Percentiles rank a stretch among this genome's conserved stretches.
Evolutionary conservation across 192 early-diverging fungal species (phyloP).

Genomic region (Umbelopsis sp.): DNA sequence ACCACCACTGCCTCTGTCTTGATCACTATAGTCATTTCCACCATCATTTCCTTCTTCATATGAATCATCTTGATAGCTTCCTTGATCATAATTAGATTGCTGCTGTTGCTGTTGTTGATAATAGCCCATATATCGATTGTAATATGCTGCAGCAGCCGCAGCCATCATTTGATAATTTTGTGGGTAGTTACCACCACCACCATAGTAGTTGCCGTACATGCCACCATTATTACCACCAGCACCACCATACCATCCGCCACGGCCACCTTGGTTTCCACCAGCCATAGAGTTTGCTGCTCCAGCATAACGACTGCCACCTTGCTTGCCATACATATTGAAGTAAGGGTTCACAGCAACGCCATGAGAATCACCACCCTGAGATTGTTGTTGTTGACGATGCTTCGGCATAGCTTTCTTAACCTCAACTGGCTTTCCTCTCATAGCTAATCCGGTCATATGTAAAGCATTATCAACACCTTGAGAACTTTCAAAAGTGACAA

Average conservation of each 20-base stretch:
- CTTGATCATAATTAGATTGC: constrained; percentile 31
- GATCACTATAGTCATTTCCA: constrained; percentile 21
- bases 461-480: constrained; percentile 79
- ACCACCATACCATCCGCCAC: constrained; percentile 29
- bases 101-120: constrained; percentile 26
- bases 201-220: constrained; percentile 41
- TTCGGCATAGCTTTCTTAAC: constrained; percentile 76
- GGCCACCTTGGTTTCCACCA: constrained; percentile 27
- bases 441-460: constrained; percentile 62
- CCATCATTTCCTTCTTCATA: constrained; percentile 39
- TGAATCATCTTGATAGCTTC: constrained; percentile 28
- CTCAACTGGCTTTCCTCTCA: constrained; percentile 77
- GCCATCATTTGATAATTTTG: constrained; percentile 24
- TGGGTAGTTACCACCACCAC: constrained; percentile 40
- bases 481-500: constrained; percentile 86
- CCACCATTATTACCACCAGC: constrained; percentile 34
- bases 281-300: constrained; percentile 31
- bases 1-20: not conserved
- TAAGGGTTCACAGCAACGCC: constrained; percentile 26
- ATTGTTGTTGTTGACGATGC: constrained; percentile 34
- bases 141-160: constrained; percentile 23
- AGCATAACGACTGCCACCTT: constrained; percentile 42
- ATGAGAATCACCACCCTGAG: constrained; percentile 31
- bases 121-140: constrained; percentile 19
- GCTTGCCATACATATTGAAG: constrained; percentile 28